Conservation (phyloP, 1,284 basidiomycete species). For the Cutaneotrichosporon dermatis region DNA sequence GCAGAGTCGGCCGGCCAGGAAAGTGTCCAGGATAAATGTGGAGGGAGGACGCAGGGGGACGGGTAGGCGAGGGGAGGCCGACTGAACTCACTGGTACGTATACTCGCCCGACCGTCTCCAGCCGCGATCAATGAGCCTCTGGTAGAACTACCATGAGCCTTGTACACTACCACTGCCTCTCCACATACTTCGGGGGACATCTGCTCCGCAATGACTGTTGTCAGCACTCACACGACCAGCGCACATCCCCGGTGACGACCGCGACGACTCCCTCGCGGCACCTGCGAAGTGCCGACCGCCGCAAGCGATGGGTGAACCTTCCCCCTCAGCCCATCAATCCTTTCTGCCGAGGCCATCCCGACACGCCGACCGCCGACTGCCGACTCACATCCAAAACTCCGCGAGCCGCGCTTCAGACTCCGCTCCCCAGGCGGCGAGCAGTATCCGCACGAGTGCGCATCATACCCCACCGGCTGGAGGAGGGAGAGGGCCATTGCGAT, state of each 20-base stretch:
- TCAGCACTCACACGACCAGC: background rate
- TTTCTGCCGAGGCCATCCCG: too few relatives aligned
- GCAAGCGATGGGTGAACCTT: too few relatives aligned
- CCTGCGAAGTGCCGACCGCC: too few relatives aligned
- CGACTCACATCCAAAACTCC: constrained; percentile 49
- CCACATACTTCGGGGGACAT: constrained; percentile 31
- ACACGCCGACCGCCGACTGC: too few relatives aligned
- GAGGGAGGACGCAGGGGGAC: too few relatives aligned
- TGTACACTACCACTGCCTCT: too few relatives aligned
- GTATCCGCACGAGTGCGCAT: constrained; percentile 51
- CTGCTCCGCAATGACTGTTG: constrained; percentile 21
- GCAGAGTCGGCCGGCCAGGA: too few relatives aligned
- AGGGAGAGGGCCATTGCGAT: constrained; percentile 25
- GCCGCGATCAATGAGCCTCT: constrained; percentile 70
- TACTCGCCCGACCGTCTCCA: constrained; percentile 82
- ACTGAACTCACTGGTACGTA: constrained; percentile 52
- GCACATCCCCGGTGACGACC: too few relatives aligned
- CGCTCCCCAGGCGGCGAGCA: constrained; percentile 46
- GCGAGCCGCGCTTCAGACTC: constrained; percentile 30
- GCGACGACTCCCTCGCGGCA: too few relatives aligned
- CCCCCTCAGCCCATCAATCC: too few relatives aligned
- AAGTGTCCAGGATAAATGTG: too few relatives aligned
- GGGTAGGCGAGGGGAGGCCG: background rate
- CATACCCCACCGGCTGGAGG: constrained; percentile 39
- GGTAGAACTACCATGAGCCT: constrained; percentile 44